phyloP scores from a whole-genome alignment of 176 grass and related monocot species.

The Juncus inflexus region DNA sequence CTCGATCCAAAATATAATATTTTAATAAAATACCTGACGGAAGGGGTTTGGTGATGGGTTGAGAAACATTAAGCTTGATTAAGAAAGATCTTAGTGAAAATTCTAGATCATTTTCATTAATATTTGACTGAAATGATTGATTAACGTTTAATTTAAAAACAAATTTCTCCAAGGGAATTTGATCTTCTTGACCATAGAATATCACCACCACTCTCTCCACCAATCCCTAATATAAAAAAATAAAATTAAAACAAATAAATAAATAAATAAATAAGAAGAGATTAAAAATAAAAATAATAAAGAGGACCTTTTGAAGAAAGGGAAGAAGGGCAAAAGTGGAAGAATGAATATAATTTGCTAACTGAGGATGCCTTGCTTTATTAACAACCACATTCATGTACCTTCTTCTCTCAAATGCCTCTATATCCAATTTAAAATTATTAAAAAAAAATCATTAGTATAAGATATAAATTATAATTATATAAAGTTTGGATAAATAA shows the following conservation, averaged over 20 bases:
- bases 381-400: slow-evolving; percentile 97
- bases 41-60: slow-evolving; percentile 48
- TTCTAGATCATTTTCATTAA: slow-evolving; percentile 63
- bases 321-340: slow-evolving; percentile 51
- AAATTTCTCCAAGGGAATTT: slow-evolving; percentile 72
- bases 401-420: slow-evolving; percentile 97
- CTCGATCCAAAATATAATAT: not conserved
- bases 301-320: slow-evolving; percentile 74
- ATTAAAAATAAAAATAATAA: not conserved
- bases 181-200: slow-evolving; percentile 68
- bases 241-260: not conserved
- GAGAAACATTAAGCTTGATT: slow-evolving; percentile 65
- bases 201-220: slow-evolving; percentile 69
- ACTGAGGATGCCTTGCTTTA: slow-evolving; percentile 63
- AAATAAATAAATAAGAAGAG: not conserved
- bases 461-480: not conserved
- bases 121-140: slow-evolving; percentile 54
- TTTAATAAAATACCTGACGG: slow-evolving; percentile 44
- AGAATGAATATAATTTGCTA: slow-evolving; percentile 74
- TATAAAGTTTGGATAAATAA: slow-evolving; percentile 21
- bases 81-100: slow-evolving; percentile 89
- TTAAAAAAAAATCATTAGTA: slow-evolving; percentile 5
- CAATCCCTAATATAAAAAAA: slow-evolving; percentile 45
- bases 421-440: slow-evolving; percentile 38
- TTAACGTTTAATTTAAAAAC: slow-evolving; percentile 71